A percentile compares a stretch with the other conserved stretches of the same genome.
Conservation (phyloP, 2,329 filamentous ascomycete species). For the Xylaria sp. region DNA sequence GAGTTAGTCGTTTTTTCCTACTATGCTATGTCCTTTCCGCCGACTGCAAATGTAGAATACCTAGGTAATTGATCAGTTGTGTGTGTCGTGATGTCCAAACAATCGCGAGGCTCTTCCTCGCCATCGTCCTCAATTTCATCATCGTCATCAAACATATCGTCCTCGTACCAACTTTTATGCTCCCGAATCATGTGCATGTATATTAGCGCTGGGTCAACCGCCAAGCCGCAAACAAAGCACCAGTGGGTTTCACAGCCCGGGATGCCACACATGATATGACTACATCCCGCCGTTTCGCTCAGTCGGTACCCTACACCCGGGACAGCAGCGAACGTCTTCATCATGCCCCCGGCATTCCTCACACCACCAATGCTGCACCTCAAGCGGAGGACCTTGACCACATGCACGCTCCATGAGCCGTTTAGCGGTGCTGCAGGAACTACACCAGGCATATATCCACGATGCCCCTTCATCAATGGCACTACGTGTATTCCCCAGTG, state of each 20-base stretch:
- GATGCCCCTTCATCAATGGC: slow-evolving; percentile 52
- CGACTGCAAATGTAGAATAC: no score
- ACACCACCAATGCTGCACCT: slow-evolving; percentile 56
- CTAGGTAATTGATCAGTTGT: not conserved
- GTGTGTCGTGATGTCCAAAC: not conserved
- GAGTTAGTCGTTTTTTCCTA: no score
- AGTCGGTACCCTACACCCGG: slow-evolving; percentile 52
- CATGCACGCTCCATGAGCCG: slow-evolving; percentile 58
- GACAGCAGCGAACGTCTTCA: slow-evolving; percentile 34
- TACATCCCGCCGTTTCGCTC: slow-evolving; percentile 53
- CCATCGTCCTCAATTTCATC: slow-evolving; percentile 20
- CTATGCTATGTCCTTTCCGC: no score
- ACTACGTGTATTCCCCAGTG: slow-evolving; percentile 52
- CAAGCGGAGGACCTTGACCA: slow-evolving; percentile 53
- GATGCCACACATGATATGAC: slow-evolving; percentile 54
- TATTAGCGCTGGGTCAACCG: slow-evolving; percentile 45
- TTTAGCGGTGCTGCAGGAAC: slow-evolving; percentile 55
- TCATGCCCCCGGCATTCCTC: slow-evolving; percentile 51
- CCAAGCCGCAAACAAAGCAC: slow-evolving; percentile 55
- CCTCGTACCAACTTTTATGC: slow-evolving; percentile 50
- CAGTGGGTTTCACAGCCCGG: slow-evolving; percentile 51
- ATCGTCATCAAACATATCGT: slow-evolving; percentile 18
- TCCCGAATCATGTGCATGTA: slow-evolving; percentile 53
- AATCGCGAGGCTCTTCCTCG: not conserved
- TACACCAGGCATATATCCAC: slow-evolving; percentile 38